Evolutionary conservation across 164 flowering plant genomes (phyloP).

Genomic region (Pachysandra terminalis): DNA sequence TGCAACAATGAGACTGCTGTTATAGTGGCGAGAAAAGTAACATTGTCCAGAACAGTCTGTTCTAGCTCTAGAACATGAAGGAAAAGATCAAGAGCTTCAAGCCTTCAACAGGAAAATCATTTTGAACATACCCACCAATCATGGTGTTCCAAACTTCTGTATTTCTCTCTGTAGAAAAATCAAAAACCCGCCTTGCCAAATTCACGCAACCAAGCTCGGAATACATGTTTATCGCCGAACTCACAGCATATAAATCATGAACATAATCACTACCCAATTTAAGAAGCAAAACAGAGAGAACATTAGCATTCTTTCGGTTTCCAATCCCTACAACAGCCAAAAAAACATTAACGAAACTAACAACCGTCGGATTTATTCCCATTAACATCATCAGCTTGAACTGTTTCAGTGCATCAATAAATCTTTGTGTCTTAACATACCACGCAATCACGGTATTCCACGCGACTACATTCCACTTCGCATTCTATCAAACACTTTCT

Average conservation of each 20-base stretch:
- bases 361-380: slow-evolving; percentile 56
- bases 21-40: slow-evolving; percentile 58
- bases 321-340: slow-evolving; percentile 55
- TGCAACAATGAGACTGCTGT: slow-evolving; percentile 76
- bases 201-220: slow-evolving; percentile 59
- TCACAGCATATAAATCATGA: slow-evolving; percentile 63
- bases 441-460: slow-evolving; percentile 83
- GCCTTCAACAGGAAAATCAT: slow-evolving; percentile 42
- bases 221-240: slow-evolving; percentile 70
- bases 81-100: slow-evolving; percentile 61
- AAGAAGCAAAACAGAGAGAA: slow-evolving; percentile 58
- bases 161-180: slow-evolving; percentile 47
- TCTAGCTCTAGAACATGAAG: slow-evolving; percentile 38
- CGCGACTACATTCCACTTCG: slow-evolving; percentile 66
- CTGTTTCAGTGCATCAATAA: slow-evolving; percentile 38
- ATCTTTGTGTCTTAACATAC: slow-evolving; percentile 56
- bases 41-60: slow-evolving; percentile 46
- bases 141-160: slow-evolving; percentile 91
- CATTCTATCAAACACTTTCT: slow-evolving; percentile 57
- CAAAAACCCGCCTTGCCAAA: slow-evolving; percentile 57
- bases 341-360: slow-evolving; percentile 78
- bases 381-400: slow-evolving; percentile 58
- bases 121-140: slow-evolving; percentile 77
- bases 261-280: slow-evolving; percentile 54
- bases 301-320: slow-evolving; percentile 30